phyloP scores from a whole-genome alignment of 2,329 filamentous ascomycete species.

The Colletotrichum sp. region DNA sequence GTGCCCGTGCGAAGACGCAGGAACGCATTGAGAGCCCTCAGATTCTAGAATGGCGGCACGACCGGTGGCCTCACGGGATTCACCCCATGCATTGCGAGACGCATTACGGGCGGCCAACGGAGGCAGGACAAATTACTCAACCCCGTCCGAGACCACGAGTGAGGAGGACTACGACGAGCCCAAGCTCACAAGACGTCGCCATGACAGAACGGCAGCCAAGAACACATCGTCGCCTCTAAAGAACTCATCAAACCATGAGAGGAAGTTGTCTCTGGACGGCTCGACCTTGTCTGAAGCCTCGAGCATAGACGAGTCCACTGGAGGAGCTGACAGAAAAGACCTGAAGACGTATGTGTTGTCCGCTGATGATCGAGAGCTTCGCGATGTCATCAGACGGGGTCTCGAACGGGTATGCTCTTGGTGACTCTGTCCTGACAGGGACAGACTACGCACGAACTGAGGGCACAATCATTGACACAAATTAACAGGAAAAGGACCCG shows the following conservation, averaged over 20 bases:
- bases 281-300: conserved; percentile 12
- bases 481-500: conserved; percentile 9
- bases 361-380: conserved; percentile 30
- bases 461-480: background rate
- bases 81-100: conserved; percentile 24
- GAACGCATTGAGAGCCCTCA: background rate
- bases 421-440: background rate
- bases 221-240: background rate
- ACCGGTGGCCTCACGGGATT: background rate
- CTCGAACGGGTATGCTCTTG: conserved; percentile 7
- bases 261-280: conserved; percentile 4
- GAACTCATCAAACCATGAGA: background rate
- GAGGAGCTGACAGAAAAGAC: background rate
- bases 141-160: conserved; percentile 44
- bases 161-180: conserved; percentile 51
- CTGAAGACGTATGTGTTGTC: conserved; percentile 27
- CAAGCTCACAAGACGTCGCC: background rate
- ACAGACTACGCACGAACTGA: background rate
- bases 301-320: conserved; percentile 13
- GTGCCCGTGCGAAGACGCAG: background rate
- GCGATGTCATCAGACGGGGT: conserved; percentile 13
- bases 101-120: conserved; percentile 17
- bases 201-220: background rate
- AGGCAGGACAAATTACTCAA: background rate
- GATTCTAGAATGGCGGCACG: background rate